Conservation (phyloP, 176 grass and related monocot genomes). For the Zoysia pacifica region DNA sequence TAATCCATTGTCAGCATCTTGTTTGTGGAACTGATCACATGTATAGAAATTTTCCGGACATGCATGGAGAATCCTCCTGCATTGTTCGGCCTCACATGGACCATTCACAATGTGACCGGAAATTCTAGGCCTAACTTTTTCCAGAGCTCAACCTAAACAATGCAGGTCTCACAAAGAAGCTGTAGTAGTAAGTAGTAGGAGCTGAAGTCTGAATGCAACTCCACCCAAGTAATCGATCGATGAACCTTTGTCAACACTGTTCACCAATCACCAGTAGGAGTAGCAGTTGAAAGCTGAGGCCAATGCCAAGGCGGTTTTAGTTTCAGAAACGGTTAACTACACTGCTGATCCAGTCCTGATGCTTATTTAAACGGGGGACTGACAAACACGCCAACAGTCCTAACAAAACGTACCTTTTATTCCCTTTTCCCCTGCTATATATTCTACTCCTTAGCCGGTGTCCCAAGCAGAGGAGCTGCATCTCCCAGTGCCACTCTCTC, state of each 20-base stretch:
- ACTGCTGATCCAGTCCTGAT: neutral
- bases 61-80: neutral
- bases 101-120: neutral
- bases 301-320: neutral
- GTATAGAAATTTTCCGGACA: neutral
- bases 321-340: conserved; percentile 8
- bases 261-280: neutral
- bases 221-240: no score
- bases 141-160: neutral
- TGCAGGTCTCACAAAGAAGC: conserved; percentile 1
- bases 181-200: neutral
- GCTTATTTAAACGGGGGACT: conserved; percentile 18
- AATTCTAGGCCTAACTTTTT: neutral
- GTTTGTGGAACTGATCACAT: conserved; percentile 14
- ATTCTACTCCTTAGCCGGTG: conserved; percentile 5
- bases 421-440: conserved; percentile 39
- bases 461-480: conserved; percentile 37
- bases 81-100: neutral
- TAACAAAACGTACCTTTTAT: conserved; percentile 61
- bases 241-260: neutral
- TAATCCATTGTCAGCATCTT: conserved; percentile 16
- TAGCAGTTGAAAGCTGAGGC: conserved; percentile 23
- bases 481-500: conserved; percentile 43
- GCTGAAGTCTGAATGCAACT: neutral
- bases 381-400: conserved; percentile 32